Evolutionary conservation across 345 rosid species (phyloP).

Genomic region (Camelina hispida): DNA sequence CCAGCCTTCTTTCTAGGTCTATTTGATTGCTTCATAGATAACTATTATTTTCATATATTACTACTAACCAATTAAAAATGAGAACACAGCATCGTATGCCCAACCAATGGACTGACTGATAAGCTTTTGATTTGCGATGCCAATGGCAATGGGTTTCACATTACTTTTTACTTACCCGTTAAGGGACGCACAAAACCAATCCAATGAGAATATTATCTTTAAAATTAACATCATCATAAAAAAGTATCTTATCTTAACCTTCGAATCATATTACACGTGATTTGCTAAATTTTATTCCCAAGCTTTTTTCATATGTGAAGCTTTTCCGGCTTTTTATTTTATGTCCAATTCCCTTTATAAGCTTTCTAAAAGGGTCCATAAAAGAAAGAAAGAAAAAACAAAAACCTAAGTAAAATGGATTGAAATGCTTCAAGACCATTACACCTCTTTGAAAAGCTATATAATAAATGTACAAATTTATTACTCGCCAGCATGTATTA

Average conservation of each 20-base stretch:
- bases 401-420: no score
- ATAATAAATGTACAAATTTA: slow-evolving; percentile 31
- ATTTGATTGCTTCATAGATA: not conserved
- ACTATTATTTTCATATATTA: not conserved
- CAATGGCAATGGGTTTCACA: slow-evolving; percentile 23
- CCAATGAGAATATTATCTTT: slow-evolving; percentile 29
- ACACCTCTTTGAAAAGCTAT: slow-evolving; percentile 30
- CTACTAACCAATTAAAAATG: not conserved
- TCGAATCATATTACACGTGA: slow-evolving; percentile 36
- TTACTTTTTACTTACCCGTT: slow-evolving; percentile 35
- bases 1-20: not conserved
- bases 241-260: slow-evolving; percentile 15
- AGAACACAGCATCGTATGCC: slow-evolving; percentile 29
- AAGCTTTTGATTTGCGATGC: slow-evolving; percentile 17
- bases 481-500: slow-evolving; percentile 9
- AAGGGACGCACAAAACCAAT: slow-evolving; percentile 38
- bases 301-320: slow-evolving; percentile 23
- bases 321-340: slow-evolving; percentile 33
- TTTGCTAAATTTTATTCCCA: slow-evolving; percentile 36
- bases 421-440: not conserved
- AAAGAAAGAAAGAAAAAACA: not conserved
- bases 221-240: slow-evolving; percentile 8
- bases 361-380: slow-evolving; percentile 33
- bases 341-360: slow-evolving; percentile 29
- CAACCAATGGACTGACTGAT: slow-evolving; percentile 27